Evolutionary conservation across 768 basidiomycete species (phyloP).

Genomic region (Boletus rubescentipes): DNA sequence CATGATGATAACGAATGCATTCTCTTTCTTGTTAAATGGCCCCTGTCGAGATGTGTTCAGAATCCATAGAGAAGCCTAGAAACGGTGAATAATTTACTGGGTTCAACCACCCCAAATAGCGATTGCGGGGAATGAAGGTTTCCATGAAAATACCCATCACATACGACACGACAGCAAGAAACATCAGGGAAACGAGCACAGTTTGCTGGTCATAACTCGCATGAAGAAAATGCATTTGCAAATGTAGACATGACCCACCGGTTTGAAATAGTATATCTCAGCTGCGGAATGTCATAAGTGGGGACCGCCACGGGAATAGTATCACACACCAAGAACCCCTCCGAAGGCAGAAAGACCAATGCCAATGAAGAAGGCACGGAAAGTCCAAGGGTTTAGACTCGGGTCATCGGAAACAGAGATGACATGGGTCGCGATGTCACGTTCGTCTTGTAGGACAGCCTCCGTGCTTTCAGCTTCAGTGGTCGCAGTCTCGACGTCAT

Average conservation of each 20-base stretch:
- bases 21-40: slow-evolving; percentile 61
- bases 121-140: slow-evolving; percentile 43
- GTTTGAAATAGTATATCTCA: slow-evolving; percentile 64
- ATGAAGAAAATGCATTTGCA: not conserved
- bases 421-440: slow-evolving; percentile 48
- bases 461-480: slow-evolving; percentile 13
- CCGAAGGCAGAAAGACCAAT: slow-evolving; percentile 53
- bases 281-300: slow-evolving; percentile 32
- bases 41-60: slow-evolving; percentile 31
- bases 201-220: slow-evolving; percentile 45
- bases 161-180: slow-evolving; percentile 53
- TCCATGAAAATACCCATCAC: slow-evolving; percentile 48
- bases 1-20: slow-evolving; percentile 58
- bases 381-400: slow-evolving; percentile 32
- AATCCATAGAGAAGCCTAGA: not conserved
- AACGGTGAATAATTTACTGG: slow-evolving; percentile 32
- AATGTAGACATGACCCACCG: slow-evolving; percentile 30
- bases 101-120: slow-evolving; percentile 49
- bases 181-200: slow-evolving; percentile 52
- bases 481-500: slow-evolving; percentile 34
- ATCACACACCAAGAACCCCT: slow-evolving; percentile 46
- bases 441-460: slow-evolving; percentile 39
- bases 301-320: not conserved
- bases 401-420: slow-evolving; percentile 39
- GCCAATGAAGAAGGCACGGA: slow-evolving; percentile 54